Conservation (phyloP, 805 yeast genomes). For the Isabelozyma heimii region DNA sequence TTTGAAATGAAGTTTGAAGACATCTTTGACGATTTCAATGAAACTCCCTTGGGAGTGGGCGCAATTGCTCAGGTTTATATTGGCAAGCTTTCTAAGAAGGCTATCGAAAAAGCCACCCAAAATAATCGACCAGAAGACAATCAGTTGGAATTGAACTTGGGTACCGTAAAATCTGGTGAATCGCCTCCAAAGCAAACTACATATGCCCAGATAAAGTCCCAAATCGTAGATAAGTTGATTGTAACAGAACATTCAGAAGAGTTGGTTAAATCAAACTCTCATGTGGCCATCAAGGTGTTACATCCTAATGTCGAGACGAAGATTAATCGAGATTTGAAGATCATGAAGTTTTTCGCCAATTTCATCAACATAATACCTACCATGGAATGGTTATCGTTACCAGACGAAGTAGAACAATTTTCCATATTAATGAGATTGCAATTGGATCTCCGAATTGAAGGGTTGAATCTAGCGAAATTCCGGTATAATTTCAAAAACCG, state of each 20-base stretch:
- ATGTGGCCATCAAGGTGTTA: constrained; percentile 87
- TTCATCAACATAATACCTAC: constrained; percentile 75
- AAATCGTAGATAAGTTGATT: constrained; percentile 25
- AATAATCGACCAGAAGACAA: constrained; percentile 21
- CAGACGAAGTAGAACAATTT: constrained; percentile 91
- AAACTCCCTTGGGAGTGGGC: constrained; percentile 89
- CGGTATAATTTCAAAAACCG: constrained; percentile 59
- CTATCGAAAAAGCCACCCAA: constrained; percentile 28
- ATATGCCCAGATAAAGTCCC: constrained; percentile 6
- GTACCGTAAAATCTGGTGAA: neutral
- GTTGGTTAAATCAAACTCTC: constrained; percentile 40
- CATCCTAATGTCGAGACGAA: constrained; percentile 81
- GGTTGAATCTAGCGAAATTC: constrained; percentile 72
- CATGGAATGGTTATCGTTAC: constrained; percentile 96
- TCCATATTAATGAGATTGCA: constrained; percentile 83
- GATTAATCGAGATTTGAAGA: constrained; percentile 75
- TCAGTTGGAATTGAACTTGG: constrained; percentile 8
- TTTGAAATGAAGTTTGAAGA: constrained; percentile 62
- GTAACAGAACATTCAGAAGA: constrained; percentile 29
- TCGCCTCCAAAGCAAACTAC: constrained; percentile 6
- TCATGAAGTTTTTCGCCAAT: constrained; percentile 80
- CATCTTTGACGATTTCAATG: constrained; percentile 74
- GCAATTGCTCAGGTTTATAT: constrained; percentile 96
- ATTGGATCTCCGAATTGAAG: constrained; percentile 86
- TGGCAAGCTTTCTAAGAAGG: constrained; percentile 57